Evolutionary conservation across 2,329 filamentous ascomycete genomes (phyloP), one percentile per base, ranked within the genome.

Genomic region (Beauveria asiatica): DNA sequence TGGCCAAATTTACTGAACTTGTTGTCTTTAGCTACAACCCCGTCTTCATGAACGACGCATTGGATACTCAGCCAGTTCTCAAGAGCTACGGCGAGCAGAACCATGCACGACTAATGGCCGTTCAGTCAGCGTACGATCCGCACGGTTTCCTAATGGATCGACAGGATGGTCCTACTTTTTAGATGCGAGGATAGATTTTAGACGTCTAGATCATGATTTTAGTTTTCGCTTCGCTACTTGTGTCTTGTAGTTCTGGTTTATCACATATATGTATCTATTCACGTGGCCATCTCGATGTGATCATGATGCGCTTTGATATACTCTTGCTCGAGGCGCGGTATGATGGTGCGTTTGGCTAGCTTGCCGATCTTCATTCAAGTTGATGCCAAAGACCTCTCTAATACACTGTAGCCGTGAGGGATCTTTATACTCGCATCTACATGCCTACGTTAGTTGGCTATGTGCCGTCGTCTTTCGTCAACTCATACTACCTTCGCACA

Each of bases 41-140:
- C 1, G 45, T 67, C n/a, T 67, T 67, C 37, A 66, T 67, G 65
- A 67, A 67, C 44, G 65, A 67, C 52, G 65, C 65, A 1, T 57
- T 64, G 49, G 11, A 60, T 10, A 57, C 51, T 4, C 64, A 67
- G 17, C 46, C 60, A 1, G 64, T 65, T 42, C 58, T 67, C 33
- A 46, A 61, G 42, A 66, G 64, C 52, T 67, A 67, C 27, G 65
- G 65, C 1, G 17, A 53, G 7, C 48, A 57, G 21, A 64, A 55
- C 7, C 63, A 63, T 17, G n/a, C 49, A 8, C 48, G 61, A 21
- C 60, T 67, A 5, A 63, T 59, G 55, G 42, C 49, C 3, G 60
- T 54, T 3, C 61, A 62, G 13, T 11, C 62, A 5, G 45, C 46
- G 2, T 67, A 67, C 41, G 65, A 67, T 39, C 62, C 62, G 4